phyloP scores from a whole-genome alignment of 306 rosid species.

The Acacia acuminata region DNA sequence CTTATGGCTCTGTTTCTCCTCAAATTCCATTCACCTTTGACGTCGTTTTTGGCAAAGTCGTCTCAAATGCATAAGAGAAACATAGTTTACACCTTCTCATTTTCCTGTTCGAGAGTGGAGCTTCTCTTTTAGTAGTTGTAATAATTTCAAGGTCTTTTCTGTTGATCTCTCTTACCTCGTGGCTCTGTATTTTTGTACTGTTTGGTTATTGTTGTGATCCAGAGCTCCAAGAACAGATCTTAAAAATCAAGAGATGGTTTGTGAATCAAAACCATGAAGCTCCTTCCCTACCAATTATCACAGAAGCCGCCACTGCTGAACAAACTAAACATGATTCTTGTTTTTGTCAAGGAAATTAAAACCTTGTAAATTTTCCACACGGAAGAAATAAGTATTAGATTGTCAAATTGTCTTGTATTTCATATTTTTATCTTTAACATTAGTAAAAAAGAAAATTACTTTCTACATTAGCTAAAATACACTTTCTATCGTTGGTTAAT shows the following conservation, averaged over 20 bases:
- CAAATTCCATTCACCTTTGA: background rate
- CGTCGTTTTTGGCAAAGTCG: background rate
- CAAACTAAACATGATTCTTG: background rate
- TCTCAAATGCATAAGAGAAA: background rate
- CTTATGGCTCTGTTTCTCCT: background rate
- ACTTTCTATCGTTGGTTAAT: too few species aligned
- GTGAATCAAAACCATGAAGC: background rate
- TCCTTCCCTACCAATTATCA: background rate
- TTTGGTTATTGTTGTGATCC: background rate
- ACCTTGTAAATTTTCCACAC: too few species aligned
- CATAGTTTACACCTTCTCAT: background rate
- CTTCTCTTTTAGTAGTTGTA: background rate
- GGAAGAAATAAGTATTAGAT: too few species aligned
- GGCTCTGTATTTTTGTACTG: background rate
- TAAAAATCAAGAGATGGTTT: background rate
- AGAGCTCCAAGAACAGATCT: conserved; percentile 4
- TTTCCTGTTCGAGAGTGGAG: background rate
- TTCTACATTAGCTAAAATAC: too few species aligned
- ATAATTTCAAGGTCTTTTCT: background rate
- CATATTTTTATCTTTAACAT: too few species aligned
- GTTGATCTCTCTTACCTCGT: background rate
- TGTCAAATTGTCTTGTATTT: too few species aligned
- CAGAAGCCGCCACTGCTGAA: background rate
- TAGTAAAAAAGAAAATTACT: too few species aligned
- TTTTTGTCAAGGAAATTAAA: too few species aligned